Percentiles rank a stretch among this genome's conserved stretches.
These are phyloP conservation scores for Anacardium occidentale DNA, from an alignment of 345 rosid species.

Conservation along the genomic window DNA sequence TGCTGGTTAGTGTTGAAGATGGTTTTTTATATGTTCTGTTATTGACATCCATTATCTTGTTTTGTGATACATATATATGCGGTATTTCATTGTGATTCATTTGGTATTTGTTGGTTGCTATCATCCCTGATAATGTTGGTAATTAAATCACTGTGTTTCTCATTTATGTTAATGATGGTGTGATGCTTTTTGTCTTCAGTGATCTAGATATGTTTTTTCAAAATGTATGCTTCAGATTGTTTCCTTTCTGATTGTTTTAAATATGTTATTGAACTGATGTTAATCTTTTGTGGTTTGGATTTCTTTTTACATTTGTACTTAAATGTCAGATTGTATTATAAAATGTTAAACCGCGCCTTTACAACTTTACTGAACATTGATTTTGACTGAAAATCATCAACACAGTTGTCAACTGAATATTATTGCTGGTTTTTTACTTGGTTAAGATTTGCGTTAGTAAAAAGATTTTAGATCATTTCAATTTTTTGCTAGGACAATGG, in stretches of 20 bases:
- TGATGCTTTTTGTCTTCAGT: neutral
- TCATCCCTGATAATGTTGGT: neutral
- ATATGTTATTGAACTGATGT: neutral
- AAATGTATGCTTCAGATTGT: neutral
- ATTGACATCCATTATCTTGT: neutral
- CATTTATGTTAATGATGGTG: neutral
- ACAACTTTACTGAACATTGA: neutral
- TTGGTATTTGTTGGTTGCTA: neutral
- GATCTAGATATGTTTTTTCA: neutral
- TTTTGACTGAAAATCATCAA: neutral
- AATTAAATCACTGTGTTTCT: neutral
- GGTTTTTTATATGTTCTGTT: neutral
- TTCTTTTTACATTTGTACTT: neutral
- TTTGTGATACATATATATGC: neutral
- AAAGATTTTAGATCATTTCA: neutral
- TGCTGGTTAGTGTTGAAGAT: slow-evolving; percentile 3
- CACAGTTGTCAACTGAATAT: neutral
- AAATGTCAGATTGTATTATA: neutral
- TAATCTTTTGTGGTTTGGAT: neutral
- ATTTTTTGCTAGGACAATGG: neutral
- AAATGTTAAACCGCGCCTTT: neutral
- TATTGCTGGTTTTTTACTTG: neutral
- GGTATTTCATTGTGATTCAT: neutral
- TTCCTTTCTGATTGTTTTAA: neutral
- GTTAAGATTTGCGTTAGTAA: neutral